Evolutionary conservation across 148 eudicot species (phyloP), one percentile per base, ranked within the genome.

Genomic region (Cornus controversa): DNA sequence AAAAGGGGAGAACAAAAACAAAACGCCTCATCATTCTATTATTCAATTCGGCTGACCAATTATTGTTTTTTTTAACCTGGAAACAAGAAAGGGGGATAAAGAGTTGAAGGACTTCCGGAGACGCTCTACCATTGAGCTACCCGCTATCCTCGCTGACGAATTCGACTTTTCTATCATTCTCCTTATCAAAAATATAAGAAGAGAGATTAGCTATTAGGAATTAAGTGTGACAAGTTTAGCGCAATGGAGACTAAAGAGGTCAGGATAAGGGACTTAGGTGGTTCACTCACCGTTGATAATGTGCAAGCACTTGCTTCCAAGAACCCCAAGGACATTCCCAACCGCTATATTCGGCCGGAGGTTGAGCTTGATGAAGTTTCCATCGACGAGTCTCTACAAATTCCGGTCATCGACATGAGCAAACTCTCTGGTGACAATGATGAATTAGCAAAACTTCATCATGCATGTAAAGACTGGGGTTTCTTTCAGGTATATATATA

Each of bases 401-500:
- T 81, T 78, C 87, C 87, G 24, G 81, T 80, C 8, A 74, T 82
- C 23, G 83, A 85, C 75, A 75, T 79, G 80, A 70, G 65, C 75
- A 74, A 74, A 40, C 74, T 84, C 16, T 27, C 8, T 1, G 8
- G 10, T 4, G 40, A 65, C 7, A 40, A 65, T 10, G 40, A 73
- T 24, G 87, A 85, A 62, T 15, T 67, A 53, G 64, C 62, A 36
- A 85, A 85, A 37, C 79, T 85, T 65, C 83, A 82, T 67, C 24
- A 28, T 14, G 85, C 83, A 2, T 81, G 87, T 28, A 79, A 74
- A 72, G 80, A 79, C 3, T 84, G 84, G 87, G 87, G 87, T 4
- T 81, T 81, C 80, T 84, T 84, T 68, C 87, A 84, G 87, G 87
- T 78, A 76, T 4, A 84, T 84, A 84, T 5, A 78, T 81, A 78